phyloP scores from a whole-genome alignment of 805 yeast genomes.

The Starmerella ratchasimensis region DNA sequence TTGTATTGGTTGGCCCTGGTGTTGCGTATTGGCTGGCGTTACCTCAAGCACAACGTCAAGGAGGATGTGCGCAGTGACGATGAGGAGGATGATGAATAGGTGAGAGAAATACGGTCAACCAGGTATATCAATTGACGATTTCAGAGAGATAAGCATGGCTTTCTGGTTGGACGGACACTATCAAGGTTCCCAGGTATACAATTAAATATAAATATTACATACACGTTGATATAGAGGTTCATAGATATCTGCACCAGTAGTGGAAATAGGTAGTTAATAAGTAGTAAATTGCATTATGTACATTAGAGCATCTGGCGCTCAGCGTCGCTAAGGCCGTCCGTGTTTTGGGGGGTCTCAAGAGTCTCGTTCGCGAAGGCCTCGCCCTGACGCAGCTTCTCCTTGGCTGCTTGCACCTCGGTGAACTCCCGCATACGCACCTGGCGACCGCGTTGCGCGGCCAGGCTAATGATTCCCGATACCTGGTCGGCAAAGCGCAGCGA shows the following conservation, averaged over 20 bases:
- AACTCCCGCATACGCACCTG: conserved; percentile 37
- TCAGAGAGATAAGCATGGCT: too few species aligned
- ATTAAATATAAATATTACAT: too few species aligned
- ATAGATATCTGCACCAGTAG: too few species aligned
- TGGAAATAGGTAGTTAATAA: not conserved
- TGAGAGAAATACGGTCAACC: not conserved
- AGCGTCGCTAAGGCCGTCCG: not conserved
- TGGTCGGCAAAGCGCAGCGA: conserved; percentile 68
- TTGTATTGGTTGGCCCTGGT: conserved; percentile 78
- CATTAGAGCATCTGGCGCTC: conserved; percentile 3
- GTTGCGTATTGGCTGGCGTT: conserved; percentile 59
- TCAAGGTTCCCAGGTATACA: too few species aligned
- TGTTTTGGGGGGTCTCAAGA: not conserved
- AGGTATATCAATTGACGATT: not conserved
- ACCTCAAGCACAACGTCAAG: conserved; percentile 39
- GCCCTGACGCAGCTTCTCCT: conserved; percentile 16
- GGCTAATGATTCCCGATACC: conserved; percentile 68
- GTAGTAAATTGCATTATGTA: not conserved
- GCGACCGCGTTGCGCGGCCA: conserved; percentile 72
- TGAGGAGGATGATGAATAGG: conserved; percentile 45
- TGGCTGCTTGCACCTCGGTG: conserved; percentile 25
- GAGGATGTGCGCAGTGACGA: conserved; percentile 68
- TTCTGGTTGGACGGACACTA: too few species aligned
- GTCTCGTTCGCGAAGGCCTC: conserved; percentile 7
- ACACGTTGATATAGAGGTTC: too few species aligned